phyloP scores from a whole-genome alignment of 2,329 filamentous ascomycete genomes.

The Paraphoma chrysanthemicola region DNA sequence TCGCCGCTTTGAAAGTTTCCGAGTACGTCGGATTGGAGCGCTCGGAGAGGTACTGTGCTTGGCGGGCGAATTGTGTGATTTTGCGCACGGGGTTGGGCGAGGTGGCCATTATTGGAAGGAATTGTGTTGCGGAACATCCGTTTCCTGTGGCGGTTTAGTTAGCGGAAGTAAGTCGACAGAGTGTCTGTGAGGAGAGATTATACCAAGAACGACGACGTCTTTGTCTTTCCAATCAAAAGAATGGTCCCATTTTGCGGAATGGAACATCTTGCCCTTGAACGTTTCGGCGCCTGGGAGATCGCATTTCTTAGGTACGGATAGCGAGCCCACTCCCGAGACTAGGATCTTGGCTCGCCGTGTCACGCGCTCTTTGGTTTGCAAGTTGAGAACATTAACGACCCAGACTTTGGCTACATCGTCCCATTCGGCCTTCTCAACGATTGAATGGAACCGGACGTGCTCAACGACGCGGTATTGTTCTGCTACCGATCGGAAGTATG shows the following conservation, averaged over 20 bases:
- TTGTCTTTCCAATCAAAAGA: slow-evolving; percentile 56
- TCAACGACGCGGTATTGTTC: slow-evolving; percentile 45
- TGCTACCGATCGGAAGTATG: slow-evolving; percentile 56
- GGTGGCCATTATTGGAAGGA: slow-evolving; percentile 54
- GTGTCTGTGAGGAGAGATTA: neutral
- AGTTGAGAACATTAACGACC: slow-evolving; percentile 36
- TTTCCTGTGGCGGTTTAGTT: slow-evolving; percentile 42
- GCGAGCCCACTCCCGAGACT: slow-evolving; percentile 34
- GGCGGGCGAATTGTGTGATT: slow-evolving; percentile 58
- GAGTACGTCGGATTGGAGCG: slow-evolving; percentile 53
- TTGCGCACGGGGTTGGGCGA: slow-evolving; percentile 45
- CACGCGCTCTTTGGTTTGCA: slow-evolving; percentile 26
- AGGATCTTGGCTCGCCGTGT: slow-evolving; percentile 34
- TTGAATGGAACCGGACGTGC: slow-evolving; percentile 54
- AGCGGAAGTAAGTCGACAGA: neutral
- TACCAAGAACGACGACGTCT: slow-evolving; percentile 40
- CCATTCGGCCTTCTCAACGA: slow-evolving; percentile 54
- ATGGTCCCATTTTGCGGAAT: slow-evolving; percentile 53
- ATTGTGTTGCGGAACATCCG: slow-evolving; percentile 58
- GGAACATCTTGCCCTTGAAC: slow-evolving; percentile 50
- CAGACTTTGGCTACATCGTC: slow-evolving; percentile 52
- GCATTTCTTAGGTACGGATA: slow-evolving; percentile 42
- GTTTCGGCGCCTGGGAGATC: slow-evolving; percentile 54
- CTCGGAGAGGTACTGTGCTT: slow-evolving; percentile 58
- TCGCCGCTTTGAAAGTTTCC: slow-evolving; percentile 51